Base-by-base conservation (phyloP, 257 asterid genomes). In the Cruciata laevipes region DNA sequence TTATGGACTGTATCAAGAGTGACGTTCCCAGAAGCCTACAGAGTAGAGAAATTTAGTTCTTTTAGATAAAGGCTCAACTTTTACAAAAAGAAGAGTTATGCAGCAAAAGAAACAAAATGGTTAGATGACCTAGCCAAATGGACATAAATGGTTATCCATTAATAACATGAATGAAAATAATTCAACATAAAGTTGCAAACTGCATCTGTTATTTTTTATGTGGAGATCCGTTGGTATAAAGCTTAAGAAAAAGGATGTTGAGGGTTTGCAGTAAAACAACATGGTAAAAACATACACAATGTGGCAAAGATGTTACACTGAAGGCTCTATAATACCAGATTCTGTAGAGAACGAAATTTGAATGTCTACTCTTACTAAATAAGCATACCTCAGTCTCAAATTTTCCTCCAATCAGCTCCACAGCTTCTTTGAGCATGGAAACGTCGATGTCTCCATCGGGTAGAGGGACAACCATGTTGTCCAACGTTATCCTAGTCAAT, bases 401-500 rank as follows among this genome's bases (percentile, higher is more conserved):
- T 69, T 75, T 83, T 65, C 99, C 89, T 58, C 74, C 69, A 35
- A 94, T 87, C 80, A 94, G 74, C 62, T 77, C 76, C 58, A 94
- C 95, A 2, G 97, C 99, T 67, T 90, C 86, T 82, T 79, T 76
- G 64, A 94, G 97, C 99, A 94, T 88, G 77, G 97, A 87, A 63
- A 89, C 87, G 66, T 90, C 96, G 49, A 90, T 74, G 70, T 83
- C 91, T 56, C 95, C 96, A 55, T 90, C 63, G 49, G 89, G 74
- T 75, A 88, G 80, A 16, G 99, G 99, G 69, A 88, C 86, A 37
- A 90, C 96, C 99, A 94, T 90, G 80, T 94, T 94, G 74, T 94
- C 99, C 69, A 94, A 82, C 99, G 90, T 90, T 80, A 94, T 87
- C 79, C 97, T 87, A 42, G 85, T 83, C 74, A 90, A 74, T 52